Conservation (phyloP, 1,284 basidiomycete species). For the Pseudozyma thailandica region DNA sequence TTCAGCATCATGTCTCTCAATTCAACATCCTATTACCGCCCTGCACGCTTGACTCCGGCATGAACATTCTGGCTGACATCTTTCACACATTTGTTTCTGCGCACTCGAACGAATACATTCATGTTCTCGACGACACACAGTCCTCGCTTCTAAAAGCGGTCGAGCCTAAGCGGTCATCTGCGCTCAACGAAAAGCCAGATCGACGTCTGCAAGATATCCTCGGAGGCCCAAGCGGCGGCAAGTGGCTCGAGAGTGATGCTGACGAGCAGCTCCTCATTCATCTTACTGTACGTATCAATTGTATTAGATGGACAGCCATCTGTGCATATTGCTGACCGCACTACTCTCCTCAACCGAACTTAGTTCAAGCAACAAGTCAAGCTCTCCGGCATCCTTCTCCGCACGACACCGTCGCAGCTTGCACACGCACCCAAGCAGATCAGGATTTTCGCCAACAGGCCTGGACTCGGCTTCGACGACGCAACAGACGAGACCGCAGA, state of each 20-base stretch:
- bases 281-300: slow-evolving; percentile 18
- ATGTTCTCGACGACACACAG: slow-evolving; percentile 25
- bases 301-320: no score
- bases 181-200: slow-evolving; percentile 77
- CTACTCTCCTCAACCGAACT: not conserved
- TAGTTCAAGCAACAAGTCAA: slow-evolving; percentile 84
- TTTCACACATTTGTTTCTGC: slow-evolving; percentile 4
- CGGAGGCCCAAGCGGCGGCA: slow-evolving; percentile 71
- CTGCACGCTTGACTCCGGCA: slow-evolving; percentile 1
- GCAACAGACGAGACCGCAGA: slow-evolving; percentile 67
- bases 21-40: slow-evolving; percentile 9
- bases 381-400: slow-evolving; percentile 77
- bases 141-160: slow-evolving; percentile 75
- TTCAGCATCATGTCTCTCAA: slow-evolving; percentile 8
- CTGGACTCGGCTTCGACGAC: slow-evolving; percentile 68
- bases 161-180: slow-evolving; percentile 74
- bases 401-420: slow-evolving; percentile 66
- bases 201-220: slow-evolving; percentile 75
- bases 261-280: slow-evolving; percentile 76
- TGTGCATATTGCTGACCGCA: not conserved
- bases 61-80: slow-evolving; percentile 27
- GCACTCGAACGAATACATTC: not conserved
- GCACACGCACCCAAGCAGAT: slow-evolving; percentile 29
- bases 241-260: slow-evolving; percentile 79
- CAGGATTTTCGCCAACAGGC: slow-evolving; percentile 66